Base-by-base conservation (phyloP, 176 grass and related monocot genomes). In the Musa itinerans region DNA sequence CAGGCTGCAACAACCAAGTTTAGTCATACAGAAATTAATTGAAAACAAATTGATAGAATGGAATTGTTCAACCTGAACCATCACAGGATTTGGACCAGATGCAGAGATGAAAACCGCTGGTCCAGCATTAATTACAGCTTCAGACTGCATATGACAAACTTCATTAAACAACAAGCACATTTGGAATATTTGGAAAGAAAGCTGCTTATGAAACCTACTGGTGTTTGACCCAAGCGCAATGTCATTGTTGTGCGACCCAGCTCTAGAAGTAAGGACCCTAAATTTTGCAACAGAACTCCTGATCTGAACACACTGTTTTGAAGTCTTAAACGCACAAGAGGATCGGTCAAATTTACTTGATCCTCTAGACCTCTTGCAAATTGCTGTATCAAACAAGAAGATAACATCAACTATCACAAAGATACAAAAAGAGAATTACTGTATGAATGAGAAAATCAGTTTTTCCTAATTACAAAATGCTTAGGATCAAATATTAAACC, bases 21-120 rank as follows among this genome's bases (percentile, higher is more conserved):
- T 83, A 85, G 27, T 70, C 69, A 69, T 80, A 34, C 65, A 52
- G 19, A 72, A 21, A 63, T 72, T 62, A 62, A 23, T 77, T 12
- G 55, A 65, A 24, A 52, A 77, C 76, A 72, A 65, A 78, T 53
- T 66, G 68, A 66, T 78, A 53, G 69, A 79, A 83, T 62, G 24
- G 34, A 73, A 23, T 77, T 82, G 16, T 81, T 82, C 83, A 68
- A 99, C 95, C 78, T 88, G 90, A 91, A 94, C 95, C 95, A 99
- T 94, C 82, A 99, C 80, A 73, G 90, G 90, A 83, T 93, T 99
- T 76, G 95, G 90, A 15, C 88, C 90, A 84, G 85, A 86, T 79
- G 88, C 86, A 81, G 95, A 99, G 71, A 99, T 89, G 80, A 92
- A 99, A 87, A 99, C 84, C 77, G 95, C 95, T 14, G 95, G 88